phyloP scores from a whole-genome alignment of 2,329 filamentous ascomycete genomes.

The Coleophoma cylindrospora region DNA sequence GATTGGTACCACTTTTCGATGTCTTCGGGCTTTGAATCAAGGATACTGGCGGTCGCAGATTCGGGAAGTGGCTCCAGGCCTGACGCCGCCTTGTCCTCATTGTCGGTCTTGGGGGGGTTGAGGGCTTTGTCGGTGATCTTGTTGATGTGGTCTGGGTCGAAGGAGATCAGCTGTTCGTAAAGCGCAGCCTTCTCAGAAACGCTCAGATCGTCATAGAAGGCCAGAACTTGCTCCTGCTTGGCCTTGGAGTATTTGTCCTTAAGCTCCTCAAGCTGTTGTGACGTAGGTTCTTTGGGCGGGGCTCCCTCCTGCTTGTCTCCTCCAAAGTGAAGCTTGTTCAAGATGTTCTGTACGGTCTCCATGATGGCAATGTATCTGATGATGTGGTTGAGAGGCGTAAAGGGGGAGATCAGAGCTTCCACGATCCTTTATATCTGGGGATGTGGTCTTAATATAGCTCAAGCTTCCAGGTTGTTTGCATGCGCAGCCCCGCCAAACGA shows the following conservation, averaged over 20 bases:
- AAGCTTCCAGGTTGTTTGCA: neutral
- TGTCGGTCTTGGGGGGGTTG: conserved; percentile 61
- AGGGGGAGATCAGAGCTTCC: no score
- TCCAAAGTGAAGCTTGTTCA: conserved; percentile 38
- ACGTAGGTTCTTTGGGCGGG: conserved; percentile 27
- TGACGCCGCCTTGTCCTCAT: conserved; percentile 13
- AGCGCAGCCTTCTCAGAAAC: conserved; percentile 69
- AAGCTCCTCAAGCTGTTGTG: conserved; percentile 42
- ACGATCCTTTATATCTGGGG: no score
- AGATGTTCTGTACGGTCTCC: conserved; percentile 37
- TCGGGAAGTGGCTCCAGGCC: conserved; percentile 83
- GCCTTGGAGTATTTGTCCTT: conserved; percentile 69
- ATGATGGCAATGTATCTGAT: conserved; percentile 12
- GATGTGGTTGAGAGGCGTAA: neutral
- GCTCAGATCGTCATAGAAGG: conserved; percentile 79
- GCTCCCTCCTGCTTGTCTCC: conserved; percentile 17
- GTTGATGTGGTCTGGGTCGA: conserved; percentile 86
- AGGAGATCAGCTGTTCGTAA: conserved; percentile 73
- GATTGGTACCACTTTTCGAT: conserved; percentile 78
- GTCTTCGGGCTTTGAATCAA: conserved; percentile 78
- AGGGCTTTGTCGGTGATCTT: conserved; percentile 77
- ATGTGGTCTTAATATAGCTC: conserved; percentile 8
- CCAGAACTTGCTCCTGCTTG: conserved; percentile 76
- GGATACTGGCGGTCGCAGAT: conserved; percentile 79
- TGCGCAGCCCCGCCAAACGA: conserved; percentile 17